These are phyloP conservation scores for Cyclanthera cordifolia DNA, from an alignment of 306 rosid species.

Conservation along the genomic window DNA sequence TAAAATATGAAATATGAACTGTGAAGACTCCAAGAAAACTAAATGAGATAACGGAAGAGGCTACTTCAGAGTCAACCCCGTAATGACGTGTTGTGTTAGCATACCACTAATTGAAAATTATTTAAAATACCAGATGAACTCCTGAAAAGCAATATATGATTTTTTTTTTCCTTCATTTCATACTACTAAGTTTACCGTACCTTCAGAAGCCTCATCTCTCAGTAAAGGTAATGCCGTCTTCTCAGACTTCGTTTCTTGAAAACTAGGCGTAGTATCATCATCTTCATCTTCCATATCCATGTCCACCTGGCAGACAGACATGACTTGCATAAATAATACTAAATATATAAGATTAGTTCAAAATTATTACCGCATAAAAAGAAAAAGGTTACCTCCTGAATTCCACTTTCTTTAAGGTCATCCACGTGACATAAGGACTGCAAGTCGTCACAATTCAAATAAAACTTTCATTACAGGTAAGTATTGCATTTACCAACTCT, in stretches of 20 bases:
- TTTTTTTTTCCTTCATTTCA: background rate
- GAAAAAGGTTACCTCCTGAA: conserved; percentile 53
- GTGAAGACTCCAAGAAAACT: too few species aligned
- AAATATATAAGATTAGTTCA: background rate
- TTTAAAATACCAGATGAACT: background rate
- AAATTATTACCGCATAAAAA: background rate
- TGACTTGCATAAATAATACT: background rate
- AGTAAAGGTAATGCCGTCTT: conserved; percentile 29
- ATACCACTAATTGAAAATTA: background rate
- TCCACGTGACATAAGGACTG: conserved; percentile 86
- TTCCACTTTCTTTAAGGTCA: conserved; percentile 67
- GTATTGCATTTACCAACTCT: background rate
- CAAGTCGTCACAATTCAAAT: conserved; percentile 15
- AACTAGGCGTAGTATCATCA: conserved; percentile 29
- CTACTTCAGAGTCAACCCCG: background rate
- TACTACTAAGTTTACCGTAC: conserved; percentile 16
- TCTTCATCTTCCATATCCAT: conserved; percentile 89
- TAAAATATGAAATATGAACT: conserved; percentile 24
- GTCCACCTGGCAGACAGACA: conserved; percentile 64
- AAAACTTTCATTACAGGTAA: conserved; percentile 1
- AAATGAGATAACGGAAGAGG: too few species aligned
- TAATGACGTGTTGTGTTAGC: background rate
- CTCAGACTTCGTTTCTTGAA: conserved; percentile 38
- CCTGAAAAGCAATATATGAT: conserved; percentile 7
- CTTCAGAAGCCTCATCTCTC: conserved; percentile 31